Base-by-base conservation (phyloP, 495 filamentous ascomycete species). In the Lasiosphaeria hispida region DNA sequence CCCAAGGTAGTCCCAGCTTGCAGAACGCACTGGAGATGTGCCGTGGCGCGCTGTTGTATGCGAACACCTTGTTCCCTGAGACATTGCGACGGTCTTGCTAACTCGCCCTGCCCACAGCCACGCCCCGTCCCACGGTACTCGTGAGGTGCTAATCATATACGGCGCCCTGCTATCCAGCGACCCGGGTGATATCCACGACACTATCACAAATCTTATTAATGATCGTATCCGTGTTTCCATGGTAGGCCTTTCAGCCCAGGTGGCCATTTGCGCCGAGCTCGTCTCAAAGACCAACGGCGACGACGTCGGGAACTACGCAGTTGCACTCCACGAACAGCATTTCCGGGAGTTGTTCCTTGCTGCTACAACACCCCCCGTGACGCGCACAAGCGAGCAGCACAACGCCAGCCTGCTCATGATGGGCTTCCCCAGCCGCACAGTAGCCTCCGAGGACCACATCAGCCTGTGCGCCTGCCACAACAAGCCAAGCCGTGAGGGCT, bases 11-110 rank as follows among this genome's bases (percentile, higher is more conserved):
- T 48, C 92, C 94, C 5, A 92, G 88, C 70, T 73, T 98, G 34
- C 94, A 98, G 61, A 98, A 98, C 74, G 93, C 92, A 6, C 79
- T 98, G 34, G 91, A 97, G 64, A 94, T 97, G 89, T 89, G 89
- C 50, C 82, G 93, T 47, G 93, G 89, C 51, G 87, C 87, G 23
- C 81, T 98, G 45, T 96, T 87, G 87, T 89, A 75, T 42, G 83
- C 80, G 37, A 11, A 30, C 36, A 38, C 55, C 40, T 17, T 23
- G n/a, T 48, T 14, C 30, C 15, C 23, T 2, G 23, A 30, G 23
- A 30, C 23, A 30, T 30, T 30, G 11, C n/a, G 11, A 15, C 18
- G 40, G 40, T 33, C 0, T 13, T 36, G 43, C 40, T 55, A 33
- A 50, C 40, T 15, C 17, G 38, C 52, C 9, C 53, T 47, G 10